phyloP scores from a whole-genome alignment of 495 filamentous ascomycete genomes.

The Polyplosphaeria fusca region DNA sequence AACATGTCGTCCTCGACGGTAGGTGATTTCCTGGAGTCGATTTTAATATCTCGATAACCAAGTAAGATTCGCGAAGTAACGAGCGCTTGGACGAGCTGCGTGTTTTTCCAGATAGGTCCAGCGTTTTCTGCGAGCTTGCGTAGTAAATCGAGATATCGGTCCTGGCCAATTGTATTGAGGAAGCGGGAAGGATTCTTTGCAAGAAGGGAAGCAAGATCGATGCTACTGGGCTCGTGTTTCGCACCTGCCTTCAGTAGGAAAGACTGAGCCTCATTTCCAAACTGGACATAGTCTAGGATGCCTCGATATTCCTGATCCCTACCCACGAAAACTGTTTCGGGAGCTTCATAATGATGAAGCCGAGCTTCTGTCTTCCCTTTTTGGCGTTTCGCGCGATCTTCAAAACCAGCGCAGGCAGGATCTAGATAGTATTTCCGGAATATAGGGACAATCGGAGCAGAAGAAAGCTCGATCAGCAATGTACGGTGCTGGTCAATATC shows the following conservation, averaged over 20 bases:
- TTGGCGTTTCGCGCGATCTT: constrained; percentile 35
- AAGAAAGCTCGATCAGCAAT: constrained; percentile 55
- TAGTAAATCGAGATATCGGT: constrained; percentile 81
- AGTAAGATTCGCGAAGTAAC: constrained; percentile 71
- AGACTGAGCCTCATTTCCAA: constrained; percentile 78
- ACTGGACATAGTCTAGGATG: constrained; percentile 96
- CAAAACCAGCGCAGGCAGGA: constrained; percentile 29
- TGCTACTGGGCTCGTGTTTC: constrained; percentile 81
- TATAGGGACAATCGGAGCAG: constrained; percentile 70
- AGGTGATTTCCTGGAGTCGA: constrained; percentile 31
- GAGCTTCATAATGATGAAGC: constrained; percentile 30
- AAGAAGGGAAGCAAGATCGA: constrained; percentile 75
- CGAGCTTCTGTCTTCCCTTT: constrained; percentile 29
- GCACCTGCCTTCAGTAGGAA: constrained; percentile 86
- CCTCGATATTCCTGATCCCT: constrained; percentile 71
- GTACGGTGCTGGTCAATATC: constrained; percentile 60
- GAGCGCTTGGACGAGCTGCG: constrained; percentile 71
- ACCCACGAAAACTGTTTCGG: constrained; percentile 50
- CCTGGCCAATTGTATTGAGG: constrained; percentile 70
- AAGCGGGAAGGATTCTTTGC: constrained; percentile 75
- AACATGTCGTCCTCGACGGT: constrained; percentile 46
- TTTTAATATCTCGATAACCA: constrained; percentile 58
- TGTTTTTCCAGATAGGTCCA: constrained; percentile 68
- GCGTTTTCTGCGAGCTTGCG: constrained; percentile 71
- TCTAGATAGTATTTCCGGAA: constrained; percentile 30